phyloP scores from a whole-genome alignment of 169 alveolate species.

The Eimeria sp. region DNA sequence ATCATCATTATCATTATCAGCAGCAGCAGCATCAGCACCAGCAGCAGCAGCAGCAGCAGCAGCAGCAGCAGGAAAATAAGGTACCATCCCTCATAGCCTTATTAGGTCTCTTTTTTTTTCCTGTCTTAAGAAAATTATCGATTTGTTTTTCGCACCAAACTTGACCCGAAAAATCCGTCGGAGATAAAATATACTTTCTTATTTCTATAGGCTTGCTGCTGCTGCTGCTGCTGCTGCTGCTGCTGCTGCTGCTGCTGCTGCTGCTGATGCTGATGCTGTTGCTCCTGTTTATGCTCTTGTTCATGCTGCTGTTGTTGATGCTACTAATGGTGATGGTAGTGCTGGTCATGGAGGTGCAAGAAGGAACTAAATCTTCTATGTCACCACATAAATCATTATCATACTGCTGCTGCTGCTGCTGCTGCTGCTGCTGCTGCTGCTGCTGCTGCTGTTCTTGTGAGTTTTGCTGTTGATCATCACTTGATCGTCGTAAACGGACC shows the following conservation, averaged over 20 bases:
- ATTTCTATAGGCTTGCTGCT: background rate
- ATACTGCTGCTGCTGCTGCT: conserved; percentile 15
- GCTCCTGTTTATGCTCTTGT: conserved; percentile 13
- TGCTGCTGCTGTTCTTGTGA: background rate
- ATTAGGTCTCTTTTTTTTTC: background rate
- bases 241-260: background rate
- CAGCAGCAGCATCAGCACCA: conserved; percentile 40
- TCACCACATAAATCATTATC: background rate
- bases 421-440: conserved; percentile 50
- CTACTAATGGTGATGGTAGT: background rate
- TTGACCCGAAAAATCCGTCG: conserved; percentile 5
- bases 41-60: conserved; percentile 58
- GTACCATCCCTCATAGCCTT: background rate
- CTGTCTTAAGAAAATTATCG: background rate
- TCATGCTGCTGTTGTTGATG: conserved; percentile 3
- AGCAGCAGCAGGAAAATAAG: background rate
- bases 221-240: conserved; percentile 11
- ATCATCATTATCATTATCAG: conserved; percentile 5
- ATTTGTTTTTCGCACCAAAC: conserved; percentile 34
- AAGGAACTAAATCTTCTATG: background rate
- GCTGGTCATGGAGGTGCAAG: background rate
- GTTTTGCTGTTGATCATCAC: conserved; percentile 6
- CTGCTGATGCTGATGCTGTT: background rate
- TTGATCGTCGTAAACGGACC: background rate
- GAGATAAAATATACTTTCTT: background rate